phyloP scores from a whole-genome alignment of 495 filamentous ascomycete genomes.

The Penicillium verhagenii region DNA sequence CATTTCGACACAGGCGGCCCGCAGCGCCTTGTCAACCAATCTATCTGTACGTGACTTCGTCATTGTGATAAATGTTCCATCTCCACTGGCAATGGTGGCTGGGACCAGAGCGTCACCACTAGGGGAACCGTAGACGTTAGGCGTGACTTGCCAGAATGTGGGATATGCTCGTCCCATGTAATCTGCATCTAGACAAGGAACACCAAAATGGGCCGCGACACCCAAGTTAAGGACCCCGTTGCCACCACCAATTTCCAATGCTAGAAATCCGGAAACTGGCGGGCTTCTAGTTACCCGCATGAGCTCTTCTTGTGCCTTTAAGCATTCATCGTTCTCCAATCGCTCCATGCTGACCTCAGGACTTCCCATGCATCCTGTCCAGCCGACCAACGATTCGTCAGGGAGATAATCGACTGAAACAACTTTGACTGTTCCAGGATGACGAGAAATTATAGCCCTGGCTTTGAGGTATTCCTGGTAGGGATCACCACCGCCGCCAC shows the following conservation, averaged over 20 bases:
- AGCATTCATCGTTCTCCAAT: slow-evolving; percentile 30
- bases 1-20: slow-evolving; percentile 35
- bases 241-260: slow-evolving; percentile 38
- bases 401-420: slow-evolving; percentile 20
- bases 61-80: slow-evolving; percentile 37
- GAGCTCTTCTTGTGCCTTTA: slow-evolving; percentile 28
- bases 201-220: slow-evolving; percentile 21
- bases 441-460: slow-evolving; percentile 3
- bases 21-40: slow-evolving; percentile 31
- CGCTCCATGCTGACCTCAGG: slow-evolving; percentile 33
- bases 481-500: slow-evolving; percentile 51
- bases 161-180: slow-evolving; percentile 39
- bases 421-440: slow-evolving; percentile 14
- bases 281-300: slow-evolving; percentile 27
- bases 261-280: slow-evolving; percentile 29
- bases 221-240: slow-evolving; percentile 38
- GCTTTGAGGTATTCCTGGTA: slow-evolving; percentile 27
- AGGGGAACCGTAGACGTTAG: slow-evolving; percentile 26
- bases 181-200: slow-evolving; percentile 39
- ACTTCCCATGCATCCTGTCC: slow-evolving; percentile 29
- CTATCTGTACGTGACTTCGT: slow-evolving; percentile 33
- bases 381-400: slow-evolving; percentile 20
- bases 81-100: slow-evolving; percentile 36
- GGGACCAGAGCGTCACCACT: slow-evolving; percentile 29
- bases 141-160: slow-evolving; percentile 34